These are phyloP conservation scores for Nemania serpens DNA, from an alignment of 2,329 filamentous ascomycete species.

Conservation along the genomic window DNA sequence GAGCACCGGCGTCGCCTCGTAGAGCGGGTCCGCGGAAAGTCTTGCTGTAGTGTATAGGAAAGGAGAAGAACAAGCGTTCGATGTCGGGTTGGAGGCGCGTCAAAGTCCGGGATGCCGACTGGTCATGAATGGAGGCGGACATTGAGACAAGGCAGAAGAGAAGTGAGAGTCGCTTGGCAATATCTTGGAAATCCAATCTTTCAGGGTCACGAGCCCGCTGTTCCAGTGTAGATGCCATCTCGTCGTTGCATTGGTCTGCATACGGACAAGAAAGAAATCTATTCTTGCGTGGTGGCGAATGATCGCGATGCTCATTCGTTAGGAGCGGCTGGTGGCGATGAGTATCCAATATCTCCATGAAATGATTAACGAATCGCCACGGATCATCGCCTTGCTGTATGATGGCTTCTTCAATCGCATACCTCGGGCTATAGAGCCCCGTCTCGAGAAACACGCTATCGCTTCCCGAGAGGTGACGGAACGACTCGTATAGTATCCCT, in stretches of 20 bases:
- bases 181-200: neutral
- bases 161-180: conserved; percentile 16
- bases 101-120: neutral
- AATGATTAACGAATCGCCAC: conserved; percentile 7
- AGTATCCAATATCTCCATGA: neutral
- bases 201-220: neutral
- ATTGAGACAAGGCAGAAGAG: conserved; percentile 14
- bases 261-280: neutral
- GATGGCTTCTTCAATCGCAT: conserved; percentile 17
- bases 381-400: conserved; percentile 3
- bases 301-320: neutral
- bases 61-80: conserved; percentile 16
- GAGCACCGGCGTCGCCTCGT: conserved; percentile 3
- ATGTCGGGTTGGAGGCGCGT: neutral
- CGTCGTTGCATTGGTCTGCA: neutral
- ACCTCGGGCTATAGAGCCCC: conserved; percentile 12
- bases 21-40: conserved; percentile 9
- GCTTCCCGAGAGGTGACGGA: conserved; percentile 5
- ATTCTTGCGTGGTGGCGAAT: neutral
- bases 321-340: neutral
- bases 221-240: neutral
- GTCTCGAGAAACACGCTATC: conserved; percentile 13
- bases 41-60: conserved; percentile 18
- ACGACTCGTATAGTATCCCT: conserved; percentile 8
- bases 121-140: neutral